phyloP scores from a whole-genome alignment of 768 basidiomycete genomes.

The Rubroboletus satanas region DNA sequence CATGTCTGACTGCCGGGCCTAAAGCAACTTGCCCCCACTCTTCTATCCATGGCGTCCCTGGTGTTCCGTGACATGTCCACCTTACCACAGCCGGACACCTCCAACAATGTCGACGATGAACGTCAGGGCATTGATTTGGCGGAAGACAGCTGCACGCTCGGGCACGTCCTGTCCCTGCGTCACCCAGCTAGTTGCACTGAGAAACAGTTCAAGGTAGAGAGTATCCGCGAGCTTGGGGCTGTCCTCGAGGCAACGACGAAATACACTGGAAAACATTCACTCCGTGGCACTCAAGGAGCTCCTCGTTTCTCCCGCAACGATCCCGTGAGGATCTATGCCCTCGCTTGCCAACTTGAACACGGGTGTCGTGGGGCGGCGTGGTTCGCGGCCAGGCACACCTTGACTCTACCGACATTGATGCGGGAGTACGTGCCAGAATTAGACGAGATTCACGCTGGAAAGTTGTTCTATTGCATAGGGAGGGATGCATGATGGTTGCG shows the following conservation, averaged over 20 bases:
- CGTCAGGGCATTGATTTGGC: conserved; percentile 6
- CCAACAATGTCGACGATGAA: neutral
- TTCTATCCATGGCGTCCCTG: too few relatives aligned
- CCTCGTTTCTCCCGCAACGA: neutral
- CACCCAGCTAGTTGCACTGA: conserved; percentile 2
- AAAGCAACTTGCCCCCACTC: neutral
- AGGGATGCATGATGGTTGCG: neutral
- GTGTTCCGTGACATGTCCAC: too few relatives aligned
- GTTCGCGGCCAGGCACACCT: conserved; percentile 9
- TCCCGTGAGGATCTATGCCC: conserved; percentile 6
- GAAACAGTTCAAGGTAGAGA: neutral
- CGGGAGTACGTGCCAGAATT: conserved; percentile 5
- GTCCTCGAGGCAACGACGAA: conserved; percentile 12
- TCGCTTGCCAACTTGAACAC: conserved; percentile 15
- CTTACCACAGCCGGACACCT: too few relatives aligned
- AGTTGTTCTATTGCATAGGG: conserved; percentile 11
- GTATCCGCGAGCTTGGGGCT: neutral
- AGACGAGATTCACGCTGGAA: conserved; percentile 8
- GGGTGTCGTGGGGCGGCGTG: neutral
- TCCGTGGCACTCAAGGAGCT: conserved; percentile 2
- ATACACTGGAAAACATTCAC: conserved; percentile 11
- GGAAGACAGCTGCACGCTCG: conserved; percentile 11
- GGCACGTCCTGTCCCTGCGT: conserved; percentile 6
- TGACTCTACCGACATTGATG: conserved; percentile 2
- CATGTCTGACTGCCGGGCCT: too few relatives aligned